A percentile compares a stretch with the other conserved stretches of the same genome.
phyloP scores from a whole-genome alignment of 306 rosid species.

The Cyamopsis tetragonoloba region DNA sequence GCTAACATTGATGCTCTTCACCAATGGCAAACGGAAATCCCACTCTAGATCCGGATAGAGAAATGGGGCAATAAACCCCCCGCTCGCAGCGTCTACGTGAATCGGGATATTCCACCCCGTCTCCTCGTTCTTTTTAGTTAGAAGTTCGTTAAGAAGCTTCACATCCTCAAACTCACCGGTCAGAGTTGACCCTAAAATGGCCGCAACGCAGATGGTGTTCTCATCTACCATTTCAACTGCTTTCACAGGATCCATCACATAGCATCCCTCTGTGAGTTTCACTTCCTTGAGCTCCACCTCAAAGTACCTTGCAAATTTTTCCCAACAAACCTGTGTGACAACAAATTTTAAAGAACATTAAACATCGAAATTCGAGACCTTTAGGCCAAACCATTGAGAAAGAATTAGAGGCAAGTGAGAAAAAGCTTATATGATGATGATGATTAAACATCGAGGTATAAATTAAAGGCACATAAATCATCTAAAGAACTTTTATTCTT shows the following conservation, averaged over 20 bases:
- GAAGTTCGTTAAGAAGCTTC: constrained; percentile 72
- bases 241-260: constrained; percentile 86
- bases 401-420: no score
- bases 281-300: constrained; percentile 98
- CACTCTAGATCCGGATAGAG: constrained; percentile 68
- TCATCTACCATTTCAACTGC: constrained; percentile 92
- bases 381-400: no score
- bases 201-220: constrained; percentile 94
- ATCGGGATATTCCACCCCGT: constrained; percentile 76
- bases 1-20: constrained; percentile 84
- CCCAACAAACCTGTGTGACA: constrained; percentile 82
- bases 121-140: constrained; percentile 55
- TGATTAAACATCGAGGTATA: neutral
- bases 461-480: neutral
- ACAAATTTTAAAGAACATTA: neutral
- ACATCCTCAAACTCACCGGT: constrained; percentile 93
- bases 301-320: constrained; percentile 89
- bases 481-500: constrained; percentile 5
- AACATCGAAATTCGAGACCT: no score
- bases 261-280: constrained; percentile 67
- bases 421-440: no score
- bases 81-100: constrained; percentile 89
- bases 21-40: constrained; percentile 81
- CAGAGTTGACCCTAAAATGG: constrained; percentile 85
- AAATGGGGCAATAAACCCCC: constrained; percentile 85